Base-by-base conservation (phyloP, 345 rosid genomes). In the Eucalyptus shirleyi region DNA sequence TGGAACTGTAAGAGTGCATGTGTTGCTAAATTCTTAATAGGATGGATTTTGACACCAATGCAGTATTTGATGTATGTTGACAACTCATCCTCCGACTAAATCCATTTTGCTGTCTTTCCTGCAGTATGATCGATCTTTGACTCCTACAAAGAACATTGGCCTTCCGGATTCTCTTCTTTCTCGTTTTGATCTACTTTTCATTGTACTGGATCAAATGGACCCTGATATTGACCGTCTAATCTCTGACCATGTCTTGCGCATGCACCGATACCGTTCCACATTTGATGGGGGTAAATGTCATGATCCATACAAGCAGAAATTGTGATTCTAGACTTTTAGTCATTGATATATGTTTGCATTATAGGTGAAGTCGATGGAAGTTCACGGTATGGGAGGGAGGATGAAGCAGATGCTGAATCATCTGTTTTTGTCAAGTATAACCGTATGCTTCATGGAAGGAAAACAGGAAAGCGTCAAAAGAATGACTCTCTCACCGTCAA, bases 151-250 rank as follows among this genome's bases (percentile, higher is more conserved):
- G 94, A 98, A 98, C 93, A 98, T 98, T 91, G 99, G 99, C 89
- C 99, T 98, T 90, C 99, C 99, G 90, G 99, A 98, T 94, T 98
- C 99, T 26, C 92, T 98, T 94, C 99, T 98, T 85, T 98, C 99
- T 91, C 99, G 99, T 90, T 98, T 98, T 92, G 99, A 98, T 93
- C 90, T 98, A 62, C 93, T 98, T 65, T 98, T 98, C 91, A 98
- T 98, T 89, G 99, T 98, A 85, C 88, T 98, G 96, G 99, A 98
- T 93, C 99, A 98, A 96, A 98, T 98, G 99, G 99, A 98, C 92
- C 94, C 99, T 87, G 96, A 97, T 90, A 96, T 98, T 86, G 99
- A 98, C 92, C 96, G 95, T 53, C 93, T 88, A 85, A 96, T 98
- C 87, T 98, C 99, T 15, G 98, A 96, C 90, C 99, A 98, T 91